Conservation (phyloP, 108 stramenopile genomes). For the Cyclotella choctawhatcheeana region DNA sequence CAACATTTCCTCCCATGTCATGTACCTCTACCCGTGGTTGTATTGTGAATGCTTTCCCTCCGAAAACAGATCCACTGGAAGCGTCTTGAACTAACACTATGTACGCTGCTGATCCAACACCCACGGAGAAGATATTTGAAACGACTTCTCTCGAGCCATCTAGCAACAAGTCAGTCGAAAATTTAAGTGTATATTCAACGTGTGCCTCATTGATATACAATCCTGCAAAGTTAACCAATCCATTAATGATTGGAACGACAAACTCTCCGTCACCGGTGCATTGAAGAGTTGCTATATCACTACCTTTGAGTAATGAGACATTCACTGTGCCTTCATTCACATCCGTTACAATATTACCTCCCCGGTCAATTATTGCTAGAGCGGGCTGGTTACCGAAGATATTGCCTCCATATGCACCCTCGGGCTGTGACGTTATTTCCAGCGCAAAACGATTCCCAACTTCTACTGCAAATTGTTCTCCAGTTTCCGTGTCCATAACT, state of each 20-base stretch:
- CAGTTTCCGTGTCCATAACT: slow-evolving; percentile 27
- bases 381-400: slow-evolving; percentile 47
- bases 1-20: slow-evolving; percentile 54
- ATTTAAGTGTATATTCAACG: slow-evolving; percentile 44
- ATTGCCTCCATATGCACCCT: slow-evolving; percentile 46
- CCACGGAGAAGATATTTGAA: slow-evolving; percentile 47
- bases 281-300: slow-evolving; percentile 18
- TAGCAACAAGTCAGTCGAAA: slow-evolving; percentile 42
- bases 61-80: slow-evolving; percentile 37
- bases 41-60: slow-evolving; percentile 46
- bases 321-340: slow-evolving; percentile 44
- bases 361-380: slow-evolving; percentile 50
- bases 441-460: slow-evolving; percentile 42
- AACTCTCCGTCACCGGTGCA: slow-evolving; percentile 21
- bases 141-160: slow-evolving; percentile 26
- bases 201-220: slow-evolving; percentile 45
- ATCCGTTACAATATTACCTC: slow-evolving; percentile 45
- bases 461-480: slow-evolving; percentile 29
- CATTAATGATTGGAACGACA: slow-evolving; percentile 17
- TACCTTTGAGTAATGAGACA: slow-evolving; percentile 20
- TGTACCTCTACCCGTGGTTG: slow-evolving; percentile 51
- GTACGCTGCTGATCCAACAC: slow-evolving; percentile 28
- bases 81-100: slow-evolving; percentile 37
- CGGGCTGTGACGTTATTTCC: slow-evolving; percentile 34
- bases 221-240: slow-evolving; percentile 39